Conservation (phyloP, 2,329 filamentous ascomycete genomes). For the Juglanconis sp. region DNA sequence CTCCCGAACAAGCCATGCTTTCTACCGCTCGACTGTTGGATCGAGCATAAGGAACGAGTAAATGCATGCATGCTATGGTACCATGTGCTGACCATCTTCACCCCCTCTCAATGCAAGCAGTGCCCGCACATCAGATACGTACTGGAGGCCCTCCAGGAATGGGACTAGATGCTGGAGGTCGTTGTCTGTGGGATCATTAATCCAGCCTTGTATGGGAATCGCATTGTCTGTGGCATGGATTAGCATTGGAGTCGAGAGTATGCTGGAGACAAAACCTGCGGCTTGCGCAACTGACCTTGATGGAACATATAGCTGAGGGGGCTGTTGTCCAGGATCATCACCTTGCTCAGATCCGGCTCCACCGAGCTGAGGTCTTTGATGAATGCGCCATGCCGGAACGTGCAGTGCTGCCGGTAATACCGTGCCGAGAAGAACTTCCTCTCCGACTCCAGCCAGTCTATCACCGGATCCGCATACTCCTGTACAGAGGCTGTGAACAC, state of each 20-base stretch:
- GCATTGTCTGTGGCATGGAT: slow-evolving; percentile 74
- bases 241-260: slow-evolving; percentile 10
- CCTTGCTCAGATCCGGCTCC: slow-evolving; percentile 93
- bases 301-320: slow-evolving; percentile 98
- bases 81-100: slow-evolving; percentile 66
- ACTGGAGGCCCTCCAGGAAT: slow-evolving; percentile 88
- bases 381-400: slow-evolving; percentile 89
- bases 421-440: slow-evolving; percentile 92
- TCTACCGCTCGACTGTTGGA: neutral
- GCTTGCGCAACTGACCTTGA: slow-evolving; percentile 63
- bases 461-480: slow-evolving; percentile 97
- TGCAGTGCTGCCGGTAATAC: slow-evolving; percentile 97
- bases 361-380: slow-evolving; percentile 97
- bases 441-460: slow-evolving; percentile 97
- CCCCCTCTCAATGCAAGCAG: slow-evolving; percentile 84
- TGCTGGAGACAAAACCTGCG: neutral
- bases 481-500: slow-evolving; percentile 97
- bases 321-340: slow-evolving; percentile 98
- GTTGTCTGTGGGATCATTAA: slow-evolving; percentile 95
- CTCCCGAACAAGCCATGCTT: neutral
- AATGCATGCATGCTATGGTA: slow-evolving; percentile 23
- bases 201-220: slow-evolving; percentile 98
- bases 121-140: slow-evolving; percentile 92
- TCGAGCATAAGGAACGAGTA: neutral
- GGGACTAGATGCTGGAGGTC: slow-evolving; percentile 91